phyloP scores from a whole-genome alignment of 2,329 filamentous ascomycete species.

The Sordariomycetes sp. region DNA sequence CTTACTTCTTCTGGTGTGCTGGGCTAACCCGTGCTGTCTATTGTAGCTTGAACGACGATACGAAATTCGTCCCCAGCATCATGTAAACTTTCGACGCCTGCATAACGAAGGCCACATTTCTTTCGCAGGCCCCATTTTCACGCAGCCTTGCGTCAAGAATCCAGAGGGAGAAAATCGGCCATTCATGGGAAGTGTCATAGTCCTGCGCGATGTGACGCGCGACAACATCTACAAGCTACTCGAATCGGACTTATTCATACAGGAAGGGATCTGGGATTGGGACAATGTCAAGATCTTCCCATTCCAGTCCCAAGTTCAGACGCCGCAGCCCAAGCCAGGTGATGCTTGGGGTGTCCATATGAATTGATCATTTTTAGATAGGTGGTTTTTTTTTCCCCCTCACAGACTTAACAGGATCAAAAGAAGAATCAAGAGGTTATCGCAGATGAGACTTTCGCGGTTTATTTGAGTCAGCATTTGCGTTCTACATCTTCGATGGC shows the following conservation, averaged over 20 bases:
- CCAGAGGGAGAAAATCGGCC: conserved; percentile 1
- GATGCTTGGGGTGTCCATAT: not conserved
- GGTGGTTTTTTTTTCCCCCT: not conserved
- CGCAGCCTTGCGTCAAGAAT: conserved; percentile 1
- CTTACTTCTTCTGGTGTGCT: not conserved
- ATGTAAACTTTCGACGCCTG: conserved; percentile 1
- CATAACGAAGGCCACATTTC: conserved; percentile 1
- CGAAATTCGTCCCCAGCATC: conserved; percentile 1
- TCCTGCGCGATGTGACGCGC: conserved; percentile 1
- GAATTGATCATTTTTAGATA: not conserved
- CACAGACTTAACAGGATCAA: too few species aligned
- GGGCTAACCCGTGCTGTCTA: not conserved
- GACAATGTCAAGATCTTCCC: conserved; percentile 2
- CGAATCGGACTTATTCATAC: conserved; percentile 1
- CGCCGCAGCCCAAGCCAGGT: conserved; percentile 1
- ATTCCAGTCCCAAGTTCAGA: conserved; percentile 1
- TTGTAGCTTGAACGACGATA: conserved; percentile 2
- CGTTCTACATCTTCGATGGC: not conserved
- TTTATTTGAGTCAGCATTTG: too few species aligned
- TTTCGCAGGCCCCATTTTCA: conserved; percentile 1
- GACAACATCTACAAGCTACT: conserved; percentile 1
- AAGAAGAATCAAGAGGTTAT: too few species aligned
- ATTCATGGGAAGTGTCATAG: conserved; percentile 2
- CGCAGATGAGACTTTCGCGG: too few species aligned
- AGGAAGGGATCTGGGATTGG: conserved; percentile 2